phyloP scores from a whole-genome alignment of 495 filamentous ascomycete species.

The Trichoderma parareesei region DNA sequence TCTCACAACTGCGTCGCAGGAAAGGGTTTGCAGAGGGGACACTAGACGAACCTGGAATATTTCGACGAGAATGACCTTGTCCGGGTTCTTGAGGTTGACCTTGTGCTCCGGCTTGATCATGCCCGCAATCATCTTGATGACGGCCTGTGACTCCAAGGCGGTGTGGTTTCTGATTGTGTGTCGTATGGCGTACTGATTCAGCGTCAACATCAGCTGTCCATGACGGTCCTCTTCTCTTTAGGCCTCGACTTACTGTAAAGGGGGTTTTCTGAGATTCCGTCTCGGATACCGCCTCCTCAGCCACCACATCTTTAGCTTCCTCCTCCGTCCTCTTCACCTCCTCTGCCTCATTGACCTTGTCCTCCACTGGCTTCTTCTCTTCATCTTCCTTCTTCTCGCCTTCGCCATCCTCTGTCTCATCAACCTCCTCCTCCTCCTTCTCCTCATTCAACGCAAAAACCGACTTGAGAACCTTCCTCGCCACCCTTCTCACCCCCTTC shows the following conservation, averaged over 20 bases:
- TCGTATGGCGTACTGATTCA: constrained; percentile 76
- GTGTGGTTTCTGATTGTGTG: constrained; percentile 73
- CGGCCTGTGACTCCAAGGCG: constrained; percentile 57
- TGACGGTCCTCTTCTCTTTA: neutral
- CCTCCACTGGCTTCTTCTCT: constrained; percentile 13
- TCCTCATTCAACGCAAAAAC: constrained; percentile 55
- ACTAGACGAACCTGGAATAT: constrained; percentile 61
- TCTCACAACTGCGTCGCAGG: neutral
- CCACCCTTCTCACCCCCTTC: constrained; percentile 64
- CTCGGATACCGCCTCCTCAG: constrained; percentile 2
- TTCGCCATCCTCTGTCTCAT: constrained; percentile 28
- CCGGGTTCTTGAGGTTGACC: constrained; percentile 74
- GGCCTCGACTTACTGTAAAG: constrained; percentile 11
- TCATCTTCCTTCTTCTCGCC: constrained; percentile 17
- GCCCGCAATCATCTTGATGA: constrained; percentile 72
- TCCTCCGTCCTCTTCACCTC: constrained; percentile 13
- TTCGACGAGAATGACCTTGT: constrained; percentile 80
- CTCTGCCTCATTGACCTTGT: neutral
- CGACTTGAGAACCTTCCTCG: constrained; percentile 57
- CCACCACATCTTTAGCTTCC: constrained; percentile 24
- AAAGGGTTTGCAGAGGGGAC: constrained; percentile 13
- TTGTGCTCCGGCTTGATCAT: constrained; percentile 56
- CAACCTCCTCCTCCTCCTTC: constrained; percentile 9
- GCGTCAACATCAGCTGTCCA: neutral
- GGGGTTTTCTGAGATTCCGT: constrained; percentile 17